Evolutionary conservation across 2,329 filamentous ascomycete genomes (phyloP).

Genomic region (Xylariaceae sp.): DNA sequence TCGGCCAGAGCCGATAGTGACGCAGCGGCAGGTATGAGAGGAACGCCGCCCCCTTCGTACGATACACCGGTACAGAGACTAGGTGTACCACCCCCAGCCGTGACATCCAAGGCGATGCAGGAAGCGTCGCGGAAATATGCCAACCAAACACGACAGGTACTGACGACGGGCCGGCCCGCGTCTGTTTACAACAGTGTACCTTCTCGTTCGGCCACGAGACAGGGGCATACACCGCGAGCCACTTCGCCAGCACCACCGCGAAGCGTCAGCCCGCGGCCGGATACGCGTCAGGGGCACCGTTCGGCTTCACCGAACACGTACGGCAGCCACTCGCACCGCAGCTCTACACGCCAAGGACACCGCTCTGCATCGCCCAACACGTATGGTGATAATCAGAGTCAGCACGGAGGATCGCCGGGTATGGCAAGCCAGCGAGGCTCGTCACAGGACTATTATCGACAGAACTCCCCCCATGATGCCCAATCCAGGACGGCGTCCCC

Average conservation of each 20-base stretch:
- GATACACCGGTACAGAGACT: constrained; percentile 71
- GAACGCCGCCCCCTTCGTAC: constrained; percentile 83
- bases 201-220: constrained; percentile 55
- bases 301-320: constrained; percentile 28
- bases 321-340: constrained; percentile 25
- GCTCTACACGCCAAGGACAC: constrained; percentile 29
- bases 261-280: constrained; percentile 45
- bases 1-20: constrained; percentile 39
- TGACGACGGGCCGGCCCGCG: constrained; percentile 42
- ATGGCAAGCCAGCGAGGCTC: constrained; percentile 42
- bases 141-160: constrained; percentile 76
- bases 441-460: constrained; percentile 46
- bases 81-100: constrained; percentile 83
- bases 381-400: constrained; percentile 21
- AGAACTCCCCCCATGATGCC: constrained; percentile 47
- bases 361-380: constrained; percentile 27
- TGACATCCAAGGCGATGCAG: constrained; percentile 92
- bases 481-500: constrained; percentile 43
- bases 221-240: constrained; percentile 53
- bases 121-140: constrained; percentile 87
- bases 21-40: constrained; percentile 55
- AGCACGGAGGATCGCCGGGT: constrained; percentile 34
- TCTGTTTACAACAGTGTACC: constrained; percentile 36
- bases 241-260: constrained; percentile 65
- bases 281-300: constrained; percentile 36